Conservation (phyloP, 345 rosid genomes). For the Dimocarpus longan region DNA sequence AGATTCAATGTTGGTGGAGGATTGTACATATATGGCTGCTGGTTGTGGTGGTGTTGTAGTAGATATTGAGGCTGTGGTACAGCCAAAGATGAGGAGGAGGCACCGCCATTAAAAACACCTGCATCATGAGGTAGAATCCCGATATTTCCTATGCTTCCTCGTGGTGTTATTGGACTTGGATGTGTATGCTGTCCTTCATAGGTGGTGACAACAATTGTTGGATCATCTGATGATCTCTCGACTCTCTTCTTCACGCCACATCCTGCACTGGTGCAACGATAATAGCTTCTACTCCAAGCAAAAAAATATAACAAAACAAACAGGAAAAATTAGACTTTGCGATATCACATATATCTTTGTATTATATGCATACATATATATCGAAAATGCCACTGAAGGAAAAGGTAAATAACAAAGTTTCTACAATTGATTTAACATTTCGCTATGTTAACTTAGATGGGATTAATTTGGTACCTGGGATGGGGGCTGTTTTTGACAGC, state of each 20-base stretch:
- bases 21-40: conserved; percentile 35
- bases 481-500: conserved; percentile 96
- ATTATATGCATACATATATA: too few species aligned
- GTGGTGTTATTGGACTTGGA: conserved; percentile 70
- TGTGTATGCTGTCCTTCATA: conserved; percentile 96
- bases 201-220: conserved; percentile 81
- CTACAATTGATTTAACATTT: too few species aligned
- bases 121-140: conserved; percentile 42
- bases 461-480: conserved; percentile 63
- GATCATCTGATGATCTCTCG: conserved; percentile 88
- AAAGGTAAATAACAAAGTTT: too few species aligned
- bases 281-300: conserved; percentile 77
- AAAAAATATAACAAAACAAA: background rate
- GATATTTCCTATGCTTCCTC: conserved; percentile 62
- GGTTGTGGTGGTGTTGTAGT: conserved; percentile 23
- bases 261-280: conserved; percentile 91
- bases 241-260: conserved; percentile 99
- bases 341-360: too few species aligned
- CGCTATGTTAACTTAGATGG: too few species aligned
- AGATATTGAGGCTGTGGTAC: conserved; percentile 49
- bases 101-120: conserved; percentile 21
- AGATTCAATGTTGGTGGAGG: conserved; percentile 41
- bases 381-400: too few species aligned
- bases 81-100: conserved; percentile 38
- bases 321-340: background rate